Evolutionary conservation across 2,329 filamentous ascomycete species (phyloP).

Genomic region (Penicillium sp.): DNA sequence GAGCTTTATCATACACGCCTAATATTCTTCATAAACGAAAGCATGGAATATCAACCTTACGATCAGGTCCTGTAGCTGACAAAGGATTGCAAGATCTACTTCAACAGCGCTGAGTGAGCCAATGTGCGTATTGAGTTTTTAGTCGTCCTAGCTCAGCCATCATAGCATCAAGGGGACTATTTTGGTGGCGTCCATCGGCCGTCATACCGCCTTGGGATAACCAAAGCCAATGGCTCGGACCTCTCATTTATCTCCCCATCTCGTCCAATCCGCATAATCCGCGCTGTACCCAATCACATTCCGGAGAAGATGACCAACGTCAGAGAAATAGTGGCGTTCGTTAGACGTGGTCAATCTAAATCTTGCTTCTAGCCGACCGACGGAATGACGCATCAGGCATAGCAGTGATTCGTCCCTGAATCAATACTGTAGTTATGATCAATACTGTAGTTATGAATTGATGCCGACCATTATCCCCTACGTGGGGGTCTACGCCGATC

Average conservation of each 20-base stretch:
- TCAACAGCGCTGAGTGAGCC: too few species aligned
- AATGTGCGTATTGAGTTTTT: too few species aligned
- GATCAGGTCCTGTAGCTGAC: too few species aligned
- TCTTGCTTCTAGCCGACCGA: not conserved
- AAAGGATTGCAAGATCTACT: too few species aligned
- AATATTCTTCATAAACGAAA: too few species aligned
- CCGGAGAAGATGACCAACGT: not conserved
- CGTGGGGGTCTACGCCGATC: not conserved
- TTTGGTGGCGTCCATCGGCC: not conserved
- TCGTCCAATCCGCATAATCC: not conserved
- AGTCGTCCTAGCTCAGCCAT: too few species aligned
- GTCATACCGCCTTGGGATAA: not conserved
- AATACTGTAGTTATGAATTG: not conserved
- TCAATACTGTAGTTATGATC: too few species aligned
- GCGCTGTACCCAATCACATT: not conserved
- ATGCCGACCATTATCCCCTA: not conserved
- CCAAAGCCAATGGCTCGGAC: not conserved
- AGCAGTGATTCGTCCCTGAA: not conserved
- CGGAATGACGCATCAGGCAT: not conserved
- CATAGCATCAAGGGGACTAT: too few species aligned
- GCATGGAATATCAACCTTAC: too few species aligned
- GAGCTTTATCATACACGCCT: too few species aligned
- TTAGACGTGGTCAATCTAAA: not conserved
- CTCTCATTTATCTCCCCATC: not conserved
- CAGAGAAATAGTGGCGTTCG: not conserved